Percentiles rank a stretch among this genome's conserved stretches.
Conservation (phyloP, 352 stramenopile genomes). For the Phytophthora sp. region DNA sequence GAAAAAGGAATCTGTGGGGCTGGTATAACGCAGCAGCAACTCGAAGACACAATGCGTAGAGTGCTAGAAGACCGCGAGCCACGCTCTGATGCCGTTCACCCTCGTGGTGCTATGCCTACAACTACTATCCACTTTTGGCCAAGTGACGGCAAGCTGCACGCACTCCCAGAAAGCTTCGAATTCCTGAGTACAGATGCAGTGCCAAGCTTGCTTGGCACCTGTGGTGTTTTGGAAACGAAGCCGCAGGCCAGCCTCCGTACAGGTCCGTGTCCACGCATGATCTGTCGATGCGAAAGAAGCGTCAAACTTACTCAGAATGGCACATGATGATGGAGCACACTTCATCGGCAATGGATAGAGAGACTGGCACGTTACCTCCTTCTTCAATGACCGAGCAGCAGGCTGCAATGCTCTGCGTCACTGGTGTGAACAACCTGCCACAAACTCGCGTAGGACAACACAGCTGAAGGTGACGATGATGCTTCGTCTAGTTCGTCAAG, state of each 20-base stretch:
- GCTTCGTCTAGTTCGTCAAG: conserved; percentile 5
- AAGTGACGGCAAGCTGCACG: conserved; percentile 1
- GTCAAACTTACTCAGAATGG: conserved; percentile 19
- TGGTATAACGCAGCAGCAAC: neutral
- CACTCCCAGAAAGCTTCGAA: neutral
- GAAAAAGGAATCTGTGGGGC: neutral
- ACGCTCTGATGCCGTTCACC: neutral
- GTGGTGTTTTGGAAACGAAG: conserved; percentile 7
- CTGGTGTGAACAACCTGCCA: neutral
- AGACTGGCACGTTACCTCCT: neutral
- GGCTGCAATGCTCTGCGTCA: neutral
- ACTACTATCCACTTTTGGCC: neutral
- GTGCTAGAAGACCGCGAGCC: neutral
- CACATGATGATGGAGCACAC: conserved; percentile 14
- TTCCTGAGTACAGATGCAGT: conserved; percentile 5
- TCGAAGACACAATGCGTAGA: neutral
- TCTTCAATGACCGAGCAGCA: conserved; percentile 12
- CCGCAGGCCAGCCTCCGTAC: neutral
- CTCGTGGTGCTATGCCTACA: neutral
- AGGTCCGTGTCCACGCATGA: neutral
- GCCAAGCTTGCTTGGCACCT: conserved; percentile 4
- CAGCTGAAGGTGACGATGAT: conserved; percentile 16
- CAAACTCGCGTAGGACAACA: neutral
- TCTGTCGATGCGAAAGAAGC: conserved; percentile 11
- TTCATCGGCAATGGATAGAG: neutral